Conservation (phyloP, 345 rosid genomes). For the Brassica cretica region DNA sequence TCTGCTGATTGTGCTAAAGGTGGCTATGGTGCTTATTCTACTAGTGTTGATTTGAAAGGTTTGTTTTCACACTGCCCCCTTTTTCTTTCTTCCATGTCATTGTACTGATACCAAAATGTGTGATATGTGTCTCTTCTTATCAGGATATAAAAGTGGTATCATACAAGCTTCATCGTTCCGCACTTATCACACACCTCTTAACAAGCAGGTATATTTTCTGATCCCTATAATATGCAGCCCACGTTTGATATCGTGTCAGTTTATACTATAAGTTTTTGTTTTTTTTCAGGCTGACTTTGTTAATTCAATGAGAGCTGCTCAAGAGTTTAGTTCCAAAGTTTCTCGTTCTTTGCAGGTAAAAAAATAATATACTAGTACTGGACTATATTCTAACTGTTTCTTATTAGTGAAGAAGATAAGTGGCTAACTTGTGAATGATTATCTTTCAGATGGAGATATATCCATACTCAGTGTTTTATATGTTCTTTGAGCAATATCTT, state of each 20-base stretch:
- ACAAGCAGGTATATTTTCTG: conserved; percentile 67
- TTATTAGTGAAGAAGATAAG: too few relatives aligned
- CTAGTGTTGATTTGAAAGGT: conserved; percentile 89
- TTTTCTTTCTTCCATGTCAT: neutral
- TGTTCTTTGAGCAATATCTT: conserved; percentile 98
- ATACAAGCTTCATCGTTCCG: conserved; percentile 96
- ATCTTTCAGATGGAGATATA: conserved; percentile 85
- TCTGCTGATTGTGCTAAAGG: conserved; percentile 98
- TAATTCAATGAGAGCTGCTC: conserved; percentile 92
- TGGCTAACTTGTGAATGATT: conserved; percentile 4
- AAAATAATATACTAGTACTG: neutral
- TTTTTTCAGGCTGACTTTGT: conserved; percentile 73
- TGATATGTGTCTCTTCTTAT: neutral
- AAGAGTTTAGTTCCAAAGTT: conserved; percentile 70
- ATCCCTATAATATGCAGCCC: neutral
- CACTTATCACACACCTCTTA: conserved; percentile 95
- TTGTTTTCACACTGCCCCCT: conserved; percentile 47
- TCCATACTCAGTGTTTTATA: conserved; percentile 96
- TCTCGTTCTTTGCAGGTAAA: conserved; percentile 72
- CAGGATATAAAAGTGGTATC: conserved; percentile 77
- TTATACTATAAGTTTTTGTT: conserved; percentile 26
- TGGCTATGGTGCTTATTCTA: conserved; percentile 95
- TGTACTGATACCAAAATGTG: conserved; percentile 5
- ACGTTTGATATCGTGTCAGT: neutral
- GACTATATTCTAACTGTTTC: neutral